A percentile compares a stretch with the other conserved stretches of the same genome.
Evolutionary conservation across 805 yeast species (phyloP).

Genomic region (Yamadazyma nakazawae): DNA sequence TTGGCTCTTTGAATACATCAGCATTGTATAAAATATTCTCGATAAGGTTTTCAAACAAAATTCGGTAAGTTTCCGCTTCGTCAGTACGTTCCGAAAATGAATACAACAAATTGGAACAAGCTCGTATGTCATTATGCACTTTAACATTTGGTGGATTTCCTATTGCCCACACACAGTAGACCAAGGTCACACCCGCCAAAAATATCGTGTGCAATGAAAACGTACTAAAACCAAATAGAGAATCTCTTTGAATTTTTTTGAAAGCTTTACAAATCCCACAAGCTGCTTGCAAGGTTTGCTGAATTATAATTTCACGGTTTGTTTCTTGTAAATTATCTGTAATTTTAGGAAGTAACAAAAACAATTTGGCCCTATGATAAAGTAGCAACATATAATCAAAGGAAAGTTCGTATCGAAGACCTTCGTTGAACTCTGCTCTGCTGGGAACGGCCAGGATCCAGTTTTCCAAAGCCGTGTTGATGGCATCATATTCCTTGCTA

Average conservation of each 20-base stretch:
- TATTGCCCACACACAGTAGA: constrained; percentile 19
- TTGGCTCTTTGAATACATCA: constrained; percentile 3
- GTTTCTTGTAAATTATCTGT: neutral
- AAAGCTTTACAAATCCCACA: constrained; percentile 12
- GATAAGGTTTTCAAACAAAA: constrained; percentile 20
- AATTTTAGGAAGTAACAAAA: constrained; percentile 8
- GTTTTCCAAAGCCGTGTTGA: constrained; percentile 6
- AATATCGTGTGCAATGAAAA: constrained; percentile 12
- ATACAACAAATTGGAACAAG: constrained; percentile 23
- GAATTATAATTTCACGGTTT: neutral
- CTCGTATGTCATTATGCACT: constrained; percentile 21
- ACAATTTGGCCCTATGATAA: constrained; percentile 12
- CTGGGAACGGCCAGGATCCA: constrained; percentile 6
- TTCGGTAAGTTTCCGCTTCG: constrained; percentile 22
- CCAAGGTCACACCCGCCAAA: constrained; percentile 23
- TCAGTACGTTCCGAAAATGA: constrained; percentile 23
- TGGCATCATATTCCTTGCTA: neutral
- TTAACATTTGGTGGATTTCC: constrained; percentile 9
- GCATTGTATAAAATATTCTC: constrained; percentile 15
- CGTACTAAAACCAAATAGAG: constrained; percentile 11
- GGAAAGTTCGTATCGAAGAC: constrained; percentile 7
- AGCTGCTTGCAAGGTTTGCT: constrained; percentile 5
- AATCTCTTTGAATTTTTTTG: constrained; percentile 7
- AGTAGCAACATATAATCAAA: constrained; percentile 9
- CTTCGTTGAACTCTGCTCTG: constrained; percentile 7